Conservation (phyloP, 768 basidiomycete genomes). For the Xerocomus spinulosus region DNA sequence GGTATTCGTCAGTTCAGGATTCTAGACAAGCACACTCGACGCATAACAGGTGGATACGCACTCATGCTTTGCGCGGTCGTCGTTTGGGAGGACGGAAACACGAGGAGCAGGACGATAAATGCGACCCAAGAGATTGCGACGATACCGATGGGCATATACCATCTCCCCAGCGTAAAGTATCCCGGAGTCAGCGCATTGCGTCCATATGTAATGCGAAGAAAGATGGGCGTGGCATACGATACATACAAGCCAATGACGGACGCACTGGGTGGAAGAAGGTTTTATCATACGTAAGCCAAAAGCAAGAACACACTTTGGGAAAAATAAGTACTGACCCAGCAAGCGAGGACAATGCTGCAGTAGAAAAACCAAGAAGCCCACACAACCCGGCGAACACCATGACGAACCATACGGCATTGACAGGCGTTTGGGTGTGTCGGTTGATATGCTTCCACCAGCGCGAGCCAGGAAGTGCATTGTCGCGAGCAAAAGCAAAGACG, state of each 20-base stretch:
- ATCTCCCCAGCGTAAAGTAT: slow-evolving; percentile 55
- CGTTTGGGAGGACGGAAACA: slow-evolving; percentile 48
- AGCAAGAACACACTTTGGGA: neutral
- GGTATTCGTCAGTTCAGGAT: neutral
- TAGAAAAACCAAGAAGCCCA: slow-evolving; percentile 63
- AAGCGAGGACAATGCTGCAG: slow-evolving; percentile 57
- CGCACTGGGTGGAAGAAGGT: slow-evolving; percentile 37
- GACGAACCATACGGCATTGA: slow-evolving; percentile 74
- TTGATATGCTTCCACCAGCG: slow-evolving; percentile 66
- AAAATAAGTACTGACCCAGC: slow-evolving; percentile 52
- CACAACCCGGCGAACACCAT: slow-evolving; percentile 52
- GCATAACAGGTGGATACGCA: slow-evolving; percentile 30
- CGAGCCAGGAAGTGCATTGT: slow-evolving; percentile 71
- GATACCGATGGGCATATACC: slow-evolving; percentile 55
- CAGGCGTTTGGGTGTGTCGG: slow-evolving; percentile 56
- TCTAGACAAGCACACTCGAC: neutral
- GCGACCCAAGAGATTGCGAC: slow-evolving; percentile 63
- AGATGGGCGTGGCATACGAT: slow-evolving; percentile 61
- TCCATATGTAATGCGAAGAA: slow-evolving; percentile 68
- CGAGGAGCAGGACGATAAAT: slow-evolving; percentile 54
- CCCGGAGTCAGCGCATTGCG: slow-evolving; percentile 54
- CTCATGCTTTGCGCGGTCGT: slow-evolving; percentile 50
- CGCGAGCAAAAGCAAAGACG: slow-evolving; percentile 70
- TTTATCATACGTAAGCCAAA: neutral
- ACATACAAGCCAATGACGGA: slow-evolving; percentile 70